Conservation (phyloP, 495 filamentous ascomycete species). For the Neurospora sp. region DNA sequence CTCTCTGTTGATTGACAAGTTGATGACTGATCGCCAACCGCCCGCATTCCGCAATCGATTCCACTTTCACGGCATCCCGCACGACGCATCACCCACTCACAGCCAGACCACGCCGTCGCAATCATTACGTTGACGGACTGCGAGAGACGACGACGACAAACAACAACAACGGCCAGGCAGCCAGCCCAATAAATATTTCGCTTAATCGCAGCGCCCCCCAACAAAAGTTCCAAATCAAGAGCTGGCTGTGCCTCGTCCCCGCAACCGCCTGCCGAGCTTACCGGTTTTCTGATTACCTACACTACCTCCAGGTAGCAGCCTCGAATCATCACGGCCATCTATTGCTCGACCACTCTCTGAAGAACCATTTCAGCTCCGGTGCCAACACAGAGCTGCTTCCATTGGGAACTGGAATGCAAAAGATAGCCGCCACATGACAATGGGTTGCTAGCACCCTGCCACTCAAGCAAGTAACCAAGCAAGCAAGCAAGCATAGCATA, state of each 20-base stretch:
- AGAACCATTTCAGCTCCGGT: neutral
- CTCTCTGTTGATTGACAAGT: neutral
- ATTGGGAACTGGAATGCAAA: conserved; percentile 6
- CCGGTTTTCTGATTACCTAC: neutral
- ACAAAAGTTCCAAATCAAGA: neutral
- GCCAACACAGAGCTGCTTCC: neutral
- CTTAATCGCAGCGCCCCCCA: neutral
- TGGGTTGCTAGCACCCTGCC: conserved; percentile 10
- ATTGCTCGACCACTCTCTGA: neutral
- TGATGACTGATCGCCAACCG: neutral
- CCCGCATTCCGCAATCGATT: neutral
- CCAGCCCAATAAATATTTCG: neutral
- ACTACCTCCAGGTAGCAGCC: neutral
- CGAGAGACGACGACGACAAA: neutral
- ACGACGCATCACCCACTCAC: neutral
- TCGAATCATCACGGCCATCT: neutral
- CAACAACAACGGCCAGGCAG: neutral
- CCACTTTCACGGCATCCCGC: neutral
- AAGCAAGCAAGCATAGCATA: neutral
- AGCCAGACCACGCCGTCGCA: neutral
- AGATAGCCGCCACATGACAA: conserved; percentile 11
- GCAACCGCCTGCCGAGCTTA: neutral
- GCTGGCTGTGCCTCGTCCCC: neutral
- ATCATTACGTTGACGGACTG: neutral
- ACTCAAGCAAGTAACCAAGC: neutral